phyloP scores from a whole-genome alignment of 2,329 filamentous ascomycete species.

The Aspergillus bombycis region DNA sequence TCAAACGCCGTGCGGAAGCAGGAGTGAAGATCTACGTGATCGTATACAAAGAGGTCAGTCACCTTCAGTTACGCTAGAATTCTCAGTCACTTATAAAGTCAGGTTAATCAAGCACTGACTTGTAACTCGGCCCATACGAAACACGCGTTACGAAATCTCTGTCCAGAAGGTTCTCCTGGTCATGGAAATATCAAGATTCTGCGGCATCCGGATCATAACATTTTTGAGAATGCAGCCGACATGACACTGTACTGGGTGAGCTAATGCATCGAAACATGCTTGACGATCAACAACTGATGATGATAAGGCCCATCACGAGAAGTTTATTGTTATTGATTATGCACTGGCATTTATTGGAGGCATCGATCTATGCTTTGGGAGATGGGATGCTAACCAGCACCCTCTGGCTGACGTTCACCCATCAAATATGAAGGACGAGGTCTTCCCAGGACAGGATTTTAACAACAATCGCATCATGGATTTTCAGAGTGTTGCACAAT shows the following conservation, averaged over 20 bases:
- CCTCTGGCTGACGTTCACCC: constrained; percentile 85
- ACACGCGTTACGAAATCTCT: constrained; percentile 76
- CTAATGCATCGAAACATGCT: not conserved
- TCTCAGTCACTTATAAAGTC: constrained; percentile 12
- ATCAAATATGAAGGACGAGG: constrained; percentile 75
- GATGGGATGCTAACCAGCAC: constrained; percentile 90
- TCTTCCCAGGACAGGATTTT: constrained; percentile 96
- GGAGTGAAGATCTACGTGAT: constrained; percentile 94
- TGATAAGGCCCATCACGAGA: constrained; percentile 81
- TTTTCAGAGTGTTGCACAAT: constrained; percentile 86
- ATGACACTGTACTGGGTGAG: constrained; percentile 90
- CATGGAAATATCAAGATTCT: constrained; percentile 86
- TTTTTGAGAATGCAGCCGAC: constrained; percentile 89
- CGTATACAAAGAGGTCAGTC: constrained; percentile 78
- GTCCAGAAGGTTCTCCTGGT: constrained; percentile 78
- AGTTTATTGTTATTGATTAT: constrained; percentile 95
- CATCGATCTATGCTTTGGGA: constrained; percentile 90
- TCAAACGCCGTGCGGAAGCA: constrained; percentile 86
- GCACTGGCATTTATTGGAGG: constrained; percentile 90
- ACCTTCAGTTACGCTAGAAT: not conserved
- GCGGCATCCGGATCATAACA: constrained; percentile 93
- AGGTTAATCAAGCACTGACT: constrained; percentile 74
- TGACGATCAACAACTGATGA: constrained; percentile 9
- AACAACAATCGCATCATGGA: constrained; percentile 98
- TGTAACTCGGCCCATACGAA: constrained; percentile 96